Conservation (phyloP, 2,329 filamentous ascomycete genomes). For the Stagonosporopsis rhizophila region DNA sequence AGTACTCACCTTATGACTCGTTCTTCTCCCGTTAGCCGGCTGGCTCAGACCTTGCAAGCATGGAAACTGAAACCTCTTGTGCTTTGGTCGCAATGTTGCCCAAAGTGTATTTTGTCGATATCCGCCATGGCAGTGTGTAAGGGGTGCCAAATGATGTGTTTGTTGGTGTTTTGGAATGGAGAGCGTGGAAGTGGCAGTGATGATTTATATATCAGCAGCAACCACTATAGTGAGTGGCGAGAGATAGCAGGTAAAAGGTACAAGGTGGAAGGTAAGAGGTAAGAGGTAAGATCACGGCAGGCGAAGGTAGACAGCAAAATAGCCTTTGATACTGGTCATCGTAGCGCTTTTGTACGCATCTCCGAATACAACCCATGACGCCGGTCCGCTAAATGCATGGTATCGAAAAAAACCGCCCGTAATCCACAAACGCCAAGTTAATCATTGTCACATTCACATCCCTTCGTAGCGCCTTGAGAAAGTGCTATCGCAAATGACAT, state of each 20-base stretch:
- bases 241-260: neutral
- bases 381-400: conserved; percentile 18
- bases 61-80: no score
- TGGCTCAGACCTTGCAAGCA: no score
- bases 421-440: neutral
- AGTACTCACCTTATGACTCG: no score
- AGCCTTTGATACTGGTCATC: neutral
- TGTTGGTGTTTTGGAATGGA: no score
- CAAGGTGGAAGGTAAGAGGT: neutral
- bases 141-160: neutral
- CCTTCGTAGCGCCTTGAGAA: neutral
- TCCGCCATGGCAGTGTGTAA: no score
- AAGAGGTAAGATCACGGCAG: neutral
- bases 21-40: no score
- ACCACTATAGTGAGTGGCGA: neutral
- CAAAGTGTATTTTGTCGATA: no score
- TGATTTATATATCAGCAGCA: neutral
- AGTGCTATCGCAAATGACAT: neutral
- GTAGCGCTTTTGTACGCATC: neutral
- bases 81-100: no score
- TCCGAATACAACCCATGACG: conserved; percentile 1
- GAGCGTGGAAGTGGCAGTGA: no score
- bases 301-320: neutral
- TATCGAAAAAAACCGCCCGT: neutral
- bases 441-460: neutral